These are phyloP conservation scores for Sarocladium oryzae DNA, from an alignment of 2,329 filamentous ascomycete species.

Conservation along the genomic window DNA sequence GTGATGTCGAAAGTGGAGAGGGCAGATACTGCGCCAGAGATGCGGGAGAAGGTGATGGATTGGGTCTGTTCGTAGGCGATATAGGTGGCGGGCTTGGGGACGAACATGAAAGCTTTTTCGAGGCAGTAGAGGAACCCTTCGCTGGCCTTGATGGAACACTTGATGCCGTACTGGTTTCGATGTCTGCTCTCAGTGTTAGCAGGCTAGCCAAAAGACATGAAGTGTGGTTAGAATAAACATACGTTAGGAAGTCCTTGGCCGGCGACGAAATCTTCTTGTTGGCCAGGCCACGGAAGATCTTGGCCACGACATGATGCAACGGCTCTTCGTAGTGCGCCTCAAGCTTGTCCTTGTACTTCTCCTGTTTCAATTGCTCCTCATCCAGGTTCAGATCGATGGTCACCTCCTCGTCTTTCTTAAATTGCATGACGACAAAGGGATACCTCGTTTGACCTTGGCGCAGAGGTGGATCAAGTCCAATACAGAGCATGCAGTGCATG, in stretches of 20 bases:
- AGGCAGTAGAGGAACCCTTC: slow-evolving; percentile 96
- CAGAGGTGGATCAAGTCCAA: slow-evolving; percentile 89
- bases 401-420: slow-evolving; percentile 96
- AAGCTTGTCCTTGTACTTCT: slow-evolving; percentile 83
- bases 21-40: slow-evolving; percentile 87
- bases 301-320: slow-evolving; percentile 86
- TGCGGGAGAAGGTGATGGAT: slow-evolving; percentile 89
- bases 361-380: slow-evolving; percentile 69
- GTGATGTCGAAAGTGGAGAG: slow-evolving; percentile 97
- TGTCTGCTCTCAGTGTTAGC: slow-evolving; percentile 49
- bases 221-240: slow-evolving; percentile 19
- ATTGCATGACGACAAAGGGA: slow-evolving; percentile 98
- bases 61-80: slow-evolving; percentile 91
- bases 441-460: slow-evolving; percentile 97
- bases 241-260: slow-evolving; percentile 87
- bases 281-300: slow-evolving; percentile 89
- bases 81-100: slow-evolving; percentile 96
- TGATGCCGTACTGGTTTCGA: slow-evolving; percentile 89
- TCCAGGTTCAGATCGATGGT: slow-evolving; percentile 95
- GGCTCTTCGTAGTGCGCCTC: slow-evolving; percentile 88
- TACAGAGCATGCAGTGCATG: slow-evolving; percentile 86
- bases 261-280: slow-evolving; percentile 94
- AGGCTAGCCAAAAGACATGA: not conserved
- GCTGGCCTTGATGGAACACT: slow-evolving; percentile 99
- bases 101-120: slow-evolving; percentile 98